phyloP scores from a whole-genome alignment of 345 rosid species.

The Psidium guajava region DNA sequence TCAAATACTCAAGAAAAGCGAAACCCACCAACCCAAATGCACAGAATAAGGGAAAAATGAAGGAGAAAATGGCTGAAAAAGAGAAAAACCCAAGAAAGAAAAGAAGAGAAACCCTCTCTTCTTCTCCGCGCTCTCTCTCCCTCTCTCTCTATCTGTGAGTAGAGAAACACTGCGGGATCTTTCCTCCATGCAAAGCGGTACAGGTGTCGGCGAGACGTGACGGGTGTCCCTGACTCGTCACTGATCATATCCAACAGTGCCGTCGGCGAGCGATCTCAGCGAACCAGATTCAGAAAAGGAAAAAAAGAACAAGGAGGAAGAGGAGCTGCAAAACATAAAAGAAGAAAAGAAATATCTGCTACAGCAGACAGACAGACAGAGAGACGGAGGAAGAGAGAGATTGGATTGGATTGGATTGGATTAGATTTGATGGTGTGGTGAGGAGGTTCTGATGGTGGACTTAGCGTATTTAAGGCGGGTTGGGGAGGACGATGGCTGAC shows the following conservation, averaged over 20 bases:
- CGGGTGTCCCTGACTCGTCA: not conserved
- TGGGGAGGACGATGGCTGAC: not conserved
- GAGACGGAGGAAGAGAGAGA: not conserved
- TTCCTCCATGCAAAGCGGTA: constrained; percentile 36
- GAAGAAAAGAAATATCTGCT: not conserved
- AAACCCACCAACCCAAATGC: not conserved
- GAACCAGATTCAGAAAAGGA: not conserved
- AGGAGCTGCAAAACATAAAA: not conserved
- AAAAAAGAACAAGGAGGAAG: not conserved
- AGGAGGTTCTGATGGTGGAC: not conserved
- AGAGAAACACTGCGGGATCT: not conserved
- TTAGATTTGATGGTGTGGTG: not conserved
- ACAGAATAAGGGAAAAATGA: not conserved
- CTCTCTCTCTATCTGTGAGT: not conserved
- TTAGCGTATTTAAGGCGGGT: not conserved
- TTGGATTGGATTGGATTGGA: not conserved
- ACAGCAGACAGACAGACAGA: not conserved
- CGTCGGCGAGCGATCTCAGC: not conserved
- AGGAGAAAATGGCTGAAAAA: not conserved
- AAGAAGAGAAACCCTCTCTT: not conserved
- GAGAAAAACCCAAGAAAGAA: not conserved
- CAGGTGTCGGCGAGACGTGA: constrained; percentile 35
- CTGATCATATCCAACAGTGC: not conserved
- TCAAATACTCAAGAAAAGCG: not conserved
- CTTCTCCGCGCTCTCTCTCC: not conserved